These are phyloP conservation scores for Hygrocybe punicea DNA, from an alignment of 768 basidiomycete species.

Conservation along the genomic window DNA sequence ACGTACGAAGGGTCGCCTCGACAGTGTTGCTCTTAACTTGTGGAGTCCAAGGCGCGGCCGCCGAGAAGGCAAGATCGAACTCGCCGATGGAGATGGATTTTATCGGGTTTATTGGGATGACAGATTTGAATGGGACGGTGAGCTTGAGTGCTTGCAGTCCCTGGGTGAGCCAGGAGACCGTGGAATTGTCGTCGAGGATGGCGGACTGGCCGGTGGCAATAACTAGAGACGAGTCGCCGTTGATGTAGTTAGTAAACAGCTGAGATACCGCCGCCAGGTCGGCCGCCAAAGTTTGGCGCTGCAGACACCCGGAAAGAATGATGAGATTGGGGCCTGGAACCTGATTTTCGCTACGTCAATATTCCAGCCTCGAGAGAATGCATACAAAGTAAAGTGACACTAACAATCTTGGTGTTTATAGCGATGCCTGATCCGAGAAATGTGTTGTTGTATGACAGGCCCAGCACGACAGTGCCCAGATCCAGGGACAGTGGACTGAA, in stretches of 20 bases:
- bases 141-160: conserved; percentile 58
- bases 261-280: conserved; percentile 52
- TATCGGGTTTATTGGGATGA: conserved; percentile 57
- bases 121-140: conserved; percentile 57
- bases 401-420: conserved; percentile 49
- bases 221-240: conserved; percentile 56
- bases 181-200: conserved; percentile 50
- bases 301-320: conserved; percentile 53
- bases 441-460: conserved; percentile 54
- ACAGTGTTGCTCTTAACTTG: conserved; percentile 56
- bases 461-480: conserved; percentile 65
- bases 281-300: conserved; percentile 47
- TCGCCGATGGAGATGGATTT: conserved; percentile 59
- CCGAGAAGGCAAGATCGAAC: conserved; percentile 54
- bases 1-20: conserved; percentile 53
- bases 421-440: conserved; percentile 56
- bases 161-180: conserved; percentile 63
- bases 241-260: conserved; percentile 70
- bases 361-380: too few relatives aligned
- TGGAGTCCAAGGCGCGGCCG: conserved; percentile 55
- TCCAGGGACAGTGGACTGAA: conserved; percentile 63
- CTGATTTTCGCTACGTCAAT: conserved; percentile 27
- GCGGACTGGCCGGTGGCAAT: conserved; percentile 60
- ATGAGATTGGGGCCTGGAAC: conserved; percentile 55
- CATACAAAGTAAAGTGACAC: conserved; percentile 18